Percentiles rank a stretch among this genome's conserved stretches.
Conservation (phyloP, 768 basidiomycete genomes). For the Boletus subcaerulescens region DNA sequence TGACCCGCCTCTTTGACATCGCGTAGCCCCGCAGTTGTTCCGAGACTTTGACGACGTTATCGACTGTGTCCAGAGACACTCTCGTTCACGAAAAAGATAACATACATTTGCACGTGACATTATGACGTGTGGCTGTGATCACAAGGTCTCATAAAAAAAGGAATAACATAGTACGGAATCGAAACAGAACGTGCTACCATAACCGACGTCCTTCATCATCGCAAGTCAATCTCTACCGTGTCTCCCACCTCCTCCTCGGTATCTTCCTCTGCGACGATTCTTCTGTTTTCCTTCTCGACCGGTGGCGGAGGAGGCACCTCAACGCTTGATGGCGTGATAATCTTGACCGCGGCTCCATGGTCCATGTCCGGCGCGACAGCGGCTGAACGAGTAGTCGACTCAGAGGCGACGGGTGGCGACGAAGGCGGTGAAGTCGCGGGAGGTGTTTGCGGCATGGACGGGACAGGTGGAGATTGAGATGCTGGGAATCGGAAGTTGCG, state of each 20-base stretch:
- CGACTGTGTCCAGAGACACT: not conserved
- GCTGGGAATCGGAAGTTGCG: slow-evolving; percentile 68
- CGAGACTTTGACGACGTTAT: not conserved
- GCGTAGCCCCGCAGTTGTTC: not conserved
- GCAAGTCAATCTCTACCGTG: slow-evolving; percentile 68
- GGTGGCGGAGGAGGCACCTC: slow-evolving; percentile 82
- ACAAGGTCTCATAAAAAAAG: not conserved
- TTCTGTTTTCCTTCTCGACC: slow-evolving; percentile 63
- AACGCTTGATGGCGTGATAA: slow-evolving; percentile 60
- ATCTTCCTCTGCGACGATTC: slow-evolving; percentile 47
- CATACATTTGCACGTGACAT: slow-evolving; percentile 13
- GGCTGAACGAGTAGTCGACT: slow-evolving; percentile 11
- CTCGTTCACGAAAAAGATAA: no score
- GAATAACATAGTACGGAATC: slow-evolving; percentile 5
- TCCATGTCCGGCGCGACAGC: slow-evolving; percentile 5
- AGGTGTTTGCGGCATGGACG: not conserved
- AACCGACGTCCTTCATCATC: slow-evolving; percentile 27
- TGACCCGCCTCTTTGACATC: slow-evolving; percentile 72
- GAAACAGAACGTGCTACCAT: not conserved
- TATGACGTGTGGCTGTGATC: slow-evolving; percentile 4
- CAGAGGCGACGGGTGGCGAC: slow-evolving; percentile 21
- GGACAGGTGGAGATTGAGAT: slow-evolving; percentile 13
- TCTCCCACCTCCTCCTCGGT: slow-evolving; percentile 75
- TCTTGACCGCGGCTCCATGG: slow-evolving; percentile 18
- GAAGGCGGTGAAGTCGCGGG: slow-evolving; percentile 33